Evolutionary conservation across 2,329 filamentous ascomycete species (phyloP).

Genomic region (Hymenoscyphus scutula): DNA sequence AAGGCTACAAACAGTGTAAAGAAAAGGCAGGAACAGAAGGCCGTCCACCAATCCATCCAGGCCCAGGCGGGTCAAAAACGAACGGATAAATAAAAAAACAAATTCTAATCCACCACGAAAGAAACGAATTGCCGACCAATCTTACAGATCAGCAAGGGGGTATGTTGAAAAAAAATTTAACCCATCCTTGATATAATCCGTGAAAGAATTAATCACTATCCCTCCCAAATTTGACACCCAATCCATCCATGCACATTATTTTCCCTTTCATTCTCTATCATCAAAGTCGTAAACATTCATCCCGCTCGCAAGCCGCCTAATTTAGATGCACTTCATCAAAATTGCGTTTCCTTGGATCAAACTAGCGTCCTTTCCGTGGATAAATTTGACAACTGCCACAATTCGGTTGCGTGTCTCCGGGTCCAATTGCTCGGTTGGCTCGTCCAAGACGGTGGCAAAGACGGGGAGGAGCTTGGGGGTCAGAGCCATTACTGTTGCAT

Average conservation of each 20-base stretch:
- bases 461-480: conserved; percentile 68
- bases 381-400: conserved; percentile 55
- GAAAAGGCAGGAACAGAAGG: neutral
- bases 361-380: conserved; percentile 31
- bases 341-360: conserved; percentile 30
- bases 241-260: neutral
- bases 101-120: conserved; percentile 4
- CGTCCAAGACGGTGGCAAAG: conserved; percentile 69
- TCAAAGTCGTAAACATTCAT: neutral
- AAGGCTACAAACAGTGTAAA: neutral
- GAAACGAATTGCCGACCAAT: conserved; percentile 7
- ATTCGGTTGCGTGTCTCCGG: conserved; percentile 67
- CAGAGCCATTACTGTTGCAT: conserved; percentile 66
- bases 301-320: neutral
- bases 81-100: neutral
- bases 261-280: neutral
- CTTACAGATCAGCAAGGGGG: conserved; percentile 11
- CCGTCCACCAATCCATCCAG: neutral
- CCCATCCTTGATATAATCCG: neutral
- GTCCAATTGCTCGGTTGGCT: conserved; percentile 73
- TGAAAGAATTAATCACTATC: neutral
- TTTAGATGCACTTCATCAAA: conserved; percentile 23
- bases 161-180: conserved; percentile 12
- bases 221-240: conserved; percentile 1
- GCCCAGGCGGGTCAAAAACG: too few relatives aligned